A percentile compares a stretch with the other conserved stretches of the same genome.
phyloP scores from a whole-genome alignment of 441 rosid species.

The Pelargonium fulgidum region DNA sequence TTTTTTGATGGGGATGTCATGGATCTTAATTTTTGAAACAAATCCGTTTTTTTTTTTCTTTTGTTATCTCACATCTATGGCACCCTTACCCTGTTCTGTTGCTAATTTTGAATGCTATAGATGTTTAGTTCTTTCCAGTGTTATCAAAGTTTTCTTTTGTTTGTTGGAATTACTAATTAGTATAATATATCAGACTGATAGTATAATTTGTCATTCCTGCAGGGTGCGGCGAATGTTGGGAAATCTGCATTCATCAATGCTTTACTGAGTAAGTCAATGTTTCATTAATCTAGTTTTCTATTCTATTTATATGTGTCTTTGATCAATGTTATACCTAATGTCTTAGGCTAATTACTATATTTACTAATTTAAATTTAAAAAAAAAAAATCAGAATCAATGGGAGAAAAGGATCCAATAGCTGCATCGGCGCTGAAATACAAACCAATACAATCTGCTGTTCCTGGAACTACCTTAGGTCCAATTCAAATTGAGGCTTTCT shows the following conservation, averaged over 20 bases:
- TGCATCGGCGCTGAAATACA: constrained; percentile 80
- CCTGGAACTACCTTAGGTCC: constrained; percentile 98
- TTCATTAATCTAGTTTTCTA: constrained; percentile 1
- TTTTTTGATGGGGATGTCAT: too few species aligned
- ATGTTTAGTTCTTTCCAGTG: not conserved
- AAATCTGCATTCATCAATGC: constrained; percentile 96
- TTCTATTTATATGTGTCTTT: not conserved
- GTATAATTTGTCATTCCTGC: constrained; percentile 23
- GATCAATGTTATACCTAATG: constrained; percentile 6
- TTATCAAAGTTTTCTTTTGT: too few species aligned
- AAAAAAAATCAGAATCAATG: constrained; percentile 50
- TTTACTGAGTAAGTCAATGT: constrained; percentile 57
- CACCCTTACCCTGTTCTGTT: too few species aligned
- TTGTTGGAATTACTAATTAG: too few species aligned
- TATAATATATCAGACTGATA: not conserved
- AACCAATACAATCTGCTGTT: constrained; percentile 93
- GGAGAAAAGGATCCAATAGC: constrained; percentile 85
- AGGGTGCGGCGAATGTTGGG: constrained; percentile 98
- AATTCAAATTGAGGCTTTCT: constrained; percentile 85
- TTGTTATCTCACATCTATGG: not conserved
- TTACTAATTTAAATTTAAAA: not conserved
- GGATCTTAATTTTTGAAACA: not conserved
- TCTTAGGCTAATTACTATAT: not conserved
- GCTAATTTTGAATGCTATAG: not conserved
- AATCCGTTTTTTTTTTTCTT: too few species aligned